phyloP scores from a whole-genome alignment of 495 filamentous ascomycete species.

The Xylaria venustula region DNA sequence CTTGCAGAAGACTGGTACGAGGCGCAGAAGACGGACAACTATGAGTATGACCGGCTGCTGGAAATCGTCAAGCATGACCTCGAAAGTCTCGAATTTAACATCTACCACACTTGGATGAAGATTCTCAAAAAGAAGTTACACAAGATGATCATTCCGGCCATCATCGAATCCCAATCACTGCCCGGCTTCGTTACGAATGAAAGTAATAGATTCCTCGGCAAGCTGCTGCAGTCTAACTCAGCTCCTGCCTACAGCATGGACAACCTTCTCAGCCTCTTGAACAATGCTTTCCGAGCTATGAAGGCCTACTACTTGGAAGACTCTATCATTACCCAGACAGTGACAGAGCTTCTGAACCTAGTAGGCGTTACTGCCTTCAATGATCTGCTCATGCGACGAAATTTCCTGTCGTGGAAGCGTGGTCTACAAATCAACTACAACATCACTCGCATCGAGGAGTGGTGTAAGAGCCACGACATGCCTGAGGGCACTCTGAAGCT shows the following conservation, averaged over 20 bases:
- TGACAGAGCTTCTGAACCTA: constrained; percentile 88
- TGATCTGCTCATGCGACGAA: constrained; percentile 93
- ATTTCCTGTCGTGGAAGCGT: constrained; percentile 99
- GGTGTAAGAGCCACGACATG: constrained; percentile 99
- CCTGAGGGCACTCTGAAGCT: constrained; percentile 96
- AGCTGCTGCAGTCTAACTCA: constrained; percentile 84
- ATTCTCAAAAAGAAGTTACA: constrained; percentile 97
- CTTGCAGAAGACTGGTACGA: constrained; percentile 99
- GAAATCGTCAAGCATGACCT: constrained; percentile 99
- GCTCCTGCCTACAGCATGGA: constrained; percentile 98
- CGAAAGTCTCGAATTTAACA: constrained; percentile 98
- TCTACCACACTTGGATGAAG: constrained; percentile 99
- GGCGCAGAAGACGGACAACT: constrained; percentile 98
- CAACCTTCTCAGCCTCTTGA: constrained; percentile 91
- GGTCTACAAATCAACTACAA: constrained; percentile 99
- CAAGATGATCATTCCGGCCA: constrained; percentile 99
- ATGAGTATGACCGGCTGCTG: constrained; percentile 94
- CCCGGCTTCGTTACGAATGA: constrained; percentile 98
- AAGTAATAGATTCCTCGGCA: constrained; percentile 95
- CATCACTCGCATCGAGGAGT: constrained; percentile 98
- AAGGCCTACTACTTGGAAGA: constrained; percentile 97
- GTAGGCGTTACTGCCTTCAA: constrained; percentile 99
- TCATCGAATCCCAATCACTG: constrained; percentile 97
- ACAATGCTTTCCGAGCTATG: constrained; percentile 97
- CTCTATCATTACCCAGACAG: constrained; percentile 87